Percentiles rank a stretch among this genome's conserved stretches.
Evolutionary conservation across 805 yeast species (phyloP).

Genomic region (Candida michaelii): DNA sequence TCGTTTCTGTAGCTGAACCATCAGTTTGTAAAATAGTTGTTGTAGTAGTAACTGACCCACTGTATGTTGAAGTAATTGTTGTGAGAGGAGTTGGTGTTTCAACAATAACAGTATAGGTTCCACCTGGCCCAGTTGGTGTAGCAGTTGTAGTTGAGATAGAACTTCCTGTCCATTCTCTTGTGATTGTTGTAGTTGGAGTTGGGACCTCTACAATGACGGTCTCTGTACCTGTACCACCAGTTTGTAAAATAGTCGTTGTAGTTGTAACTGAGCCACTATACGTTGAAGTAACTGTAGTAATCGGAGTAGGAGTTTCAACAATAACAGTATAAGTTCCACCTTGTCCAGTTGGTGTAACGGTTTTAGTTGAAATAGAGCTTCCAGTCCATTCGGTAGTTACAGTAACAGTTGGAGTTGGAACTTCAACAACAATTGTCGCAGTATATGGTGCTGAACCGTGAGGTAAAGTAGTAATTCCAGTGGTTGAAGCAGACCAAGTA

Average conservation of each 20-base stretch:
- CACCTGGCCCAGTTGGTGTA: conserved; percentile 13
- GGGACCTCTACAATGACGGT: conserved; percentile 23
- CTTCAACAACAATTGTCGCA: conserved; percentile 22
- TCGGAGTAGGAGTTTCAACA: conserved; percentile 20
- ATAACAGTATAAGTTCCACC: conserved; percentile 13
- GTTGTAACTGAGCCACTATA: conserved; percentile 10
- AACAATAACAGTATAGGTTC: conserved; percentile 16
- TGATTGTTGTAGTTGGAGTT: conserved; percentile 17
- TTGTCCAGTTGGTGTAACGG: conserved; percentile 13
- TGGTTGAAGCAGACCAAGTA: conserved; percentile 21
- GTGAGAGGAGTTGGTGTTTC: conserved; percentile 19
- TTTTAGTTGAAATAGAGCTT: conserved; percentile 7
- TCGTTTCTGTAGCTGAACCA: conserved; percentile 19
- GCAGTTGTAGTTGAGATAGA: conserved; percentile 16
- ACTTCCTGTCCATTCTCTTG: conserved; percentile 15
- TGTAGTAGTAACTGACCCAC: conserved; percentile 8
- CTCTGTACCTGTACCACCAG: conserved; percentile 16
- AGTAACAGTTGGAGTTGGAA: conserved; percentile 20
- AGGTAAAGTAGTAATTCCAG: conserved; percentile 20
- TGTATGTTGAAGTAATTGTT: conserved; percentile 15
- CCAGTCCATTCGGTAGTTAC: conserved; percentile 17
- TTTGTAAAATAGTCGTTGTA: conserved; percentile 7
- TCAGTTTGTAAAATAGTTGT: conserved; percentile 9
- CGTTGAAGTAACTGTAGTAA: conserved; percentile 16
- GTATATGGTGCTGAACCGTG: conserved; percentile 16